Conservation (phyloP, 495 filamentous ascomycete species). For the Podospora sp. region DNA sequence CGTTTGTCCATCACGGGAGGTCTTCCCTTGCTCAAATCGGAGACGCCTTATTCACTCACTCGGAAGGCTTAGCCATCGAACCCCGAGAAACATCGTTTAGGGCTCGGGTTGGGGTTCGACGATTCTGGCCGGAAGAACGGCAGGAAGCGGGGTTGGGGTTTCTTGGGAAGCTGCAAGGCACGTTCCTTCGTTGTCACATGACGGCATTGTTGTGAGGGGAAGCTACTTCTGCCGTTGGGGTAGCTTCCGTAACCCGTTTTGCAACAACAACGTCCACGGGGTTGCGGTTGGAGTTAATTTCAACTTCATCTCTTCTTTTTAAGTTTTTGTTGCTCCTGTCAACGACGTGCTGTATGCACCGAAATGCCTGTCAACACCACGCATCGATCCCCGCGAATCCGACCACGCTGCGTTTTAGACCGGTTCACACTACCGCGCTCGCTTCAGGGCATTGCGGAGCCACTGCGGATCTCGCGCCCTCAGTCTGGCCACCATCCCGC, state of each 20-base stretch:
- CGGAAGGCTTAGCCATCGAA: no score
- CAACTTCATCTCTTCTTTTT: constrained; percentile 23
- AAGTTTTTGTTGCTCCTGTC: no score
- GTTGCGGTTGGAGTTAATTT: constrained; percentile 12
- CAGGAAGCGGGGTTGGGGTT: not conserved
- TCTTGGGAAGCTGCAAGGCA: not conserved
- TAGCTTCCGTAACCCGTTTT: constrained; percentile 17
- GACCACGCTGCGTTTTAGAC: not conserved
- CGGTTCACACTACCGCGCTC: not conserved
- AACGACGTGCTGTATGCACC: not conserved
- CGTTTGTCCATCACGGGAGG: no score
- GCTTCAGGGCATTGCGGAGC: not conserved
- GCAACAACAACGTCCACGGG: not conserved
- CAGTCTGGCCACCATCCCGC: not conserved
- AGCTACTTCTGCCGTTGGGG: constrained; percentile 11
- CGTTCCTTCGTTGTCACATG: constrained; percentile 5
- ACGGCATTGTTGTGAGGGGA: constrained; percentile 21
- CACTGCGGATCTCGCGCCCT: not conserved
- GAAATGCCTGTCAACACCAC: not conserved
- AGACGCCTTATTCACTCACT: no score
- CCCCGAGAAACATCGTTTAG: no score
- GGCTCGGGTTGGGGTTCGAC: no score
- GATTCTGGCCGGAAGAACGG: not conserved
- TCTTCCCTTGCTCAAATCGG: no score
- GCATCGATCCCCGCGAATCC: not conserved